Evolutionary conservation across 2,329 filamentous ascomycete species (phyloP).

Genomic region (Trichoderma harzianum): DNA sequence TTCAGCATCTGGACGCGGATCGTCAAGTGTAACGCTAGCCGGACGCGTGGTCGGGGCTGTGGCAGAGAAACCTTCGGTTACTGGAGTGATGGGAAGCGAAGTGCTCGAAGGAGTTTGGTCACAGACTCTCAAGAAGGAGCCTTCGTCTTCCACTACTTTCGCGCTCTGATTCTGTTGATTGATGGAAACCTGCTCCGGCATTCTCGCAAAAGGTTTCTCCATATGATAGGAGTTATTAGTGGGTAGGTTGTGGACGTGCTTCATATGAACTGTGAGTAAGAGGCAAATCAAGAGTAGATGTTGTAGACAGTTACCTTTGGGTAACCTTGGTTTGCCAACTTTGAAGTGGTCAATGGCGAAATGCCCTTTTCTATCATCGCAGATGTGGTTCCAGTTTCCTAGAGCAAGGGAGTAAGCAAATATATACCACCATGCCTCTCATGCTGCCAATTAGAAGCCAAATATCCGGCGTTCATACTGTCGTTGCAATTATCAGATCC

Average conservation of each 20-base stretch:
- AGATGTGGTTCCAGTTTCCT: neutral
- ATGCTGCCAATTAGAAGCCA: neutral
- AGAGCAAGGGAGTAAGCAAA: neutral
- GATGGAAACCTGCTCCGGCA: slow-evolving; percentile 65
- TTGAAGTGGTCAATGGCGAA: slow-evolving; percentile 49
- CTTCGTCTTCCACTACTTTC: slow-evolving; percentile 40
- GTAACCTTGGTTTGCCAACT: slow-evolving; percentile 52
- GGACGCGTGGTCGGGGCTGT: slow-evolving; percentile 50
- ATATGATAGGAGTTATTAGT: slow-evolving; percentile 50
- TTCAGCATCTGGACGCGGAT: slow-evolving; percentile 41
- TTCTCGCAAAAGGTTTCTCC: slow-evolving; percentile 69
- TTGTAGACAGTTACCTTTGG: slow-evolving; percentile 44
- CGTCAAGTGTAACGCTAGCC: slow-evolving; percentile 49
- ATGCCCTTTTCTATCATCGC: slow-evolving; percentile 41
- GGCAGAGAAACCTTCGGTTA: slow-evolving; percentile 50
- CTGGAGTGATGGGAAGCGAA: slow-evolving; percentile 62
- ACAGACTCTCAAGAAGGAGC: slow-evolving; percentile 33
- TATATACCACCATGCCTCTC: neutral
- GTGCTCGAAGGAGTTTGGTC: slow-evolving; percentile 53
- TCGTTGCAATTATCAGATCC: neutral
- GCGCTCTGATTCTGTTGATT: slow-evolving; percentile 56
- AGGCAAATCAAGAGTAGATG: slow-evolving; percentile 13
- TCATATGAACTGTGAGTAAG: slow-evolving; percentile 35
- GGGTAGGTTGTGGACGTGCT: slow-evolving; percentile 44
- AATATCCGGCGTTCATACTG: neutral